Base-by-base conservation (phyloP, 306 rosid genomes). In the Casuarina equisetifolia region DNA sequence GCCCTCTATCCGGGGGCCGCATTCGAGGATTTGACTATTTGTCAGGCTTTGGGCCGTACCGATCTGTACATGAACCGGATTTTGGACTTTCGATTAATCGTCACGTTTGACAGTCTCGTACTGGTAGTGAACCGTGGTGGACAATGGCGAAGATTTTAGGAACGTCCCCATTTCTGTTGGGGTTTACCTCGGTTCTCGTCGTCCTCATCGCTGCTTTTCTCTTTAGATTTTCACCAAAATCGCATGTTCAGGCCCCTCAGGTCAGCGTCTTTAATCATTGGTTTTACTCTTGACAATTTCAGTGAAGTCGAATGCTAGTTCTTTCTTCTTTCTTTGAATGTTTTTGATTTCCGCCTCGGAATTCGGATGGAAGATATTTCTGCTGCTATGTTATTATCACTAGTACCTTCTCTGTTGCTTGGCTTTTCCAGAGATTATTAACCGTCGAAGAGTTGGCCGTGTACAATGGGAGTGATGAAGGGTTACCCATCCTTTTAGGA, bases 401-500 rank as follows among this genome's bases (percentile, higher is more conserved):
- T 16, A 16, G 48, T 69, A 54, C 36, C 38, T 50, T 38, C 16
- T 73, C 40, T 73, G 72, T 77, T 78, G 52, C 43, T 82, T 83
- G 66, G 72, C 10, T 58, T 77, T 88, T 50, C 45, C 75, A 94
- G 98, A 91, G 85, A 83, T 76, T 94, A 74, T 94, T 89, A 87
- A 86, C 70, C 64, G 85, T 70, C 57, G 87, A 94, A 58, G 97
- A 94, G 66, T 88, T 94, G 79, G 88, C 93, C 20, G 83, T 90
- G 84, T 90, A 89, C 87, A 94, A 94, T 77, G 98, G 98, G 80
- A 90, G 94, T 63, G 91, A 89, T 74, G 85, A 72, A 80, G 72
- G 83, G 51, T 78, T 89, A 70, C 97, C 97, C 3, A 90, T 94
- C 58, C 86, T 92, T 17, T 80, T 94, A 71, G 98, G 97, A 86